Conservation (phyloP, 2,329 filamentous ascomycete genomes). For the Fusarium sp. region DNA sequence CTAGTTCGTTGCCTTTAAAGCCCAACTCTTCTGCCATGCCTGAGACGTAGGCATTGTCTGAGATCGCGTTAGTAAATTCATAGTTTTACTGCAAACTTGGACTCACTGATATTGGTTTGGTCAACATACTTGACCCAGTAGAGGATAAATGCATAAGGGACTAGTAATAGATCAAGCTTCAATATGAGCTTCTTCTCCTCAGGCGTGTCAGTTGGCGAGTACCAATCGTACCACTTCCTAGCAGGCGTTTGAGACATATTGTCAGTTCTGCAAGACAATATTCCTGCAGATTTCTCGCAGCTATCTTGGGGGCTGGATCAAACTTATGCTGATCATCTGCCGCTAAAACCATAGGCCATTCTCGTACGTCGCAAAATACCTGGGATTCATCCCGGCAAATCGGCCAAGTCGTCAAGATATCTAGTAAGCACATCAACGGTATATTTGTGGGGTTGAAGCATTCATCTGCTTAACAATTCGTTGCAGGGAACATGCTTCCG, state of each 20-base stretch:
- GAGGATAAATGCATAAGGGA: constrained; percentile 60
- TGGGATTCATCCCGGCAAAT: not conserved
- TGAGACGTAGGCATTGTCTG: constrained; percentile 39
- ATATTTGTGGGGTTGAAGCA: not conserved
- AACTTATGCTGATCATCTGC: not conserved
- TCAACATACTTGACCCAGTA: constrained; percentile 45
- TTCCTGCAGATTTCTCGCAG: not conserved
- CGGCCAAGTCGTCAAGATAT: not conserved
- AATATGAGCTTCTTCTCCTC: constrained; percentile 59
- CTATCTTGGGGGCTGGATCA: not conserved
- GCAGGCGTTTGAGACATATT: constrained; percentile 23
- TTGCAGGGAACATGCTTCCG: not conserved
- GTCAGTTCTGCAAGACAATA: not conserved
- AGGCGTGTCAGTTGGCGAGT: constrained; percentile 62
- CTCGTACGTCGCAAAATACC: not conserved
- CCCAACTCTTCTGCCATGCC: constrained; percentile 40
- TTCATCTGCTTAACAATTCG: not conserved
- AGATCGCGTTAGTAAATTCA: constrained; percentile 2
- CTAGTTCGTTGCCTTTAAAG: constrained; percentile 36
- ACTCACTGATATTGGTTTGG: constrained; percentile 42
- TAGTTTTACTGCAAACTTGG: accelerated
- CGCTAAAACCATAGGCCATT: not conserved
- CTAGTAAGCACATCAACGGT: not conserved
- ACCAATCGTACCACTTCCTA: constrained; percentile 59
- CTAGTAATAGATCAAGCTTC: constrained; percentile 70